Evolutionary conservation across 768 basidiomycete species (phyloP).

Genomic region (Mycena belliarum): DNA sequence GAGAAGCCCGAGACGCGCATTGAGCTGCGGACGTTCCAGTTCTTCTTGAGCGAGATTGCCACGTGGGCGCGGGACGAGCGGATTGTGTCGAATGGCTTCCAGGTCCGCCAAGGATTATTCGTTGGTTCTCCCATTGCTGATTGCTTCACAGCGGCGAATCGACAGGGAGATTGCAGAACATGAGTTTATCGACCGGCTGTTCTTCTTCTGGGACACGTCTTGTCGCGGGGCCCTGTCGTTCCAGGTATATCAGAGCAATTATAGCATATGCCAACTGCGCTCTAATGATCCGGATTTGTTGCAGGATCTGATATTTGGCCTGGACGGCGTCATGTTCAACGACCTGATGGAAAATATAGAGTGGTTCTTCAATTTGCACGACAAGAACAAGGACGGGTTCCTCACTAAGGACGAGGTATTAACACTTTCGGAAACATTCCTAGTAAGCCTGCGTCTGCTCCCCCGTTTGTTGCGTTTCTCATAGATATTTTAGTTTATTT

Average conservation of each 20-base stretch:
- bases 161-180: constrained; percentile 94
- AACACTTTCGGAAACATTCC: constrained; percentile 89
- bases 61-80: constrained; percentile 97
- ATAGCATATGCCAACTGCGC: neutral
- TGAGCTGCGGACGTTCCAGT: constrained; percentile 79
- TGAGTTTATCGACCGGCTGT: constrained; percentile 90
- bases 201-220: constrained; percentile 91
- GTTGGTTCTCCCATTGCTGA: too few species aligned
- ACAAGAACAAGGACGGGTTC: constrained; percentile 94
- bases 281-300: neutral
- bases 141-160: constrained; percentile 69
- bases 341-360: constrained; percentile 98
- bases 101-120: too few species aligned
- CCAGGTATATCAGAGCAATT: constrained; percentile 55
- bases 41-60: constrained; percentile 88
- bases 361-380: constrained; percentile 97
- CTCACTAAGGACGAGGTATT: constrained; percentile 96
- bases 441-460: constrained; percentile 52
- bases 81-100: constrained; percentile 89
- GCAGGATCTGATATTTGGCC: constrained; percentile 85
- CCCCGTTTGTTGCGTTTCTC: constrained; percentile 8
- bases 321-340: constrained; percentile 92
- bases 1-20: constrained; percentile 91
- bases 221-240: constrained; percentile 84
- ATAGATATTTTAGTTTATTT: constrained; percentile 75